These are phyloP conservation scores for Russula brevipes DNA, from an alignment of 768 basidiomycete species.

Conservation along the genomic window DNA sequence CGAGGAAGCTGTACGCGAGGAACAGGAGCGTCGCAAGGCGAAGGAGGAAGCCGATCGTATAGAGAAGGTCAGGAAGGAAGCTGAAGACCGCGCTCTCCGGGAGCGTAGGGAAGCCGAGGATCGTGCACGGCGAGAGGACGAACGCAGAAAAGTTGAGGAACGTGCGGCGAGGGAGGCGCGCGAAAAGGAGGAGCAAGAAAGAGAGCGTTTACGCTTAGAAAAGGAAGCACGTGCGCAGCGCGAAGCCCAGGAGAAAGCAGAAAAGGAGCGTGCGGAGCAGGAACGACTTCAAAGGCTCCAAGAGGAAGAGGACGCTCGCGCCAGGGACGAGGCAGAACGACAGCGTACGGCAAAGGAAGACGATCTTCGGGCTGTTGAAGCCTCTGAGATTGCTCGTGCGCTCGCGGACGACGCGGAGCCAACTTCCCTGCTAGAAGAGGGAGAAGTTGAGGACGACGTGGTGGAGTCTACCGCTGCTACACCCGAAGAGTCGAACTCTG, in stretches of 20 bases:
- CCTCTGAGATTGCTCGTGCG: slow-evolving; percentile 38
- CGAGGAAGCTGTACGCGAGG: slow-evolving; percentile 29
- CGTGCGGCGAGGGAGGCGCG: slow-evolving; percentile 28
- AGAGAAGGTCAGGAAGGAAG: slow-evolving; percentile 30
- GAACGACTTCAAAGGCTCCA: slow-evolving; percentile 26
- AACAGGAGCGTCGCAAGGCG: slow-evolving; percentile 35
- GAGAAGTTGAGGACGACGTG: slow-evolving; percentile 43
- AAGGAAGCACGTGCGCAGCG: slow-evolving; percentile 25
- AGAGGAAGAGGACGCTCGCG: slow-evolving; percentile 28
- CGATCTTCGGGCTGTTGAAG: slow-evolving; percentile 33
- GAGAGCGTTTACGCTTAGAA: slow-evolving; percentile 13
- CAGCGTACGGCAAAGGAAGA: slow-evolving; percentile 35
- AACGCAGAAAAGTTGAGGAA: slow-evolving; percentile 39
- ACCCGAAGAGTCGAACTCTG: slow-evolving; percentile 5
- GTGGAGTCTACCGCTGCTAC: slow-evolving; percentile 24
- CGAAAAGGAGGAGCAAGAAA: slow-evolving; percentile 30
- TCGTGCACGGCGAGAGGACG: slow-evolving; percentile 36
- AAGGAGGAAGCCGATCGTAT: slow-evolving; percentile 43
- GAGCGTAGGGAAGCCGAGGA: slow-evolving; percentile 34
- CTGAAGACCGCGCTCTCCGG: slow-evolving; percentile 23
- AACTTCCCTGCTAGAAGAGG: slow-evolving; percentile 41
- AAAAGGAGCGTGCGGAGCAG: slow-evolving; percentile 40
- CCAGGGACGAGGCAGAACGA: slow-evolving; percentile 31
- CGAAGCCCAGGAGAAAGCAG: slow-evolving; percentile 42
- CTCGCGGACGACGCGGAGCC: slow-evolving; percentile 30